Base-by-base conservation (phyloP, 352 stramenopile genomes). In the Phytophthora cryptogea region DNA sequence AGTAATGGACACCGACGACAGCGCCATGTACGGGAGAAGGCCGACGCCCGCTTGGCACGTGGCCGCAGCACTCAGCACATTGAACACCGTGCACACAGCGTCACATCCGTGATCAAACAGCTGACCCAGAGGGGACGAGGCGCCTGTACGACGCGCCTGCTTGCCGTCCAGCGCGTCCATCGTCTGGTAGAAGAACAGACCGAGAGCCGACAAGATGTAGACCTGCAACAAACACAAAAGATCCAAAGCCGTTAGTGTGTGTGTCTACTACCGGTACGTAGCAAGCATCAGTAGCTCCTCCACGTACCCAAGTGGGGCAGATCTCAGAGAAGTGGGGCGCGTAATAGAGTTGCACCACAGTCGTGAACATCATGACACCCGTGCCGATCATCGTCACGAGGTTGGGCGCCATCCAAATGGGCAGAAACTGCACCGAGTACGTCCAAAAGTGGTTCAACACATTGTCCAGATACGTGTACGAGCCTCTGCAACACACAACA, bases 81-180 rank as follows among this genome's bases (percentile, higher is more conserved):
- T 95, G 30, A 95, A 83, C 16, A 92, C 59, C 31, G 86, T 89
- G 70, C 83, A 91, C 10, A 94, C 51, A n/a, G 86, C 86, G 50
- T 95, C 86, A 53, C 86, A 95, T 43, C 86, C 97, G 81, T 99
- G 98, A 76, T 99, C 98, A 69, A 99, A 99, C 36, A 99, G 77
- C 68, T 99, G 88, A 3, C 98, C 98, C 26, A 99, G 74, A 7
- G 98, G 95, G 37, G 94, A 98, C 8, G 86, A 97, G 13, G 84
- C 91, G 42, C 79, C 77, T 14, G 97, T 99, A 61, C 93, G 90
- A 13, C 97, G 88, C 33, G 97, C 97, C 76, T 99, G 97, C 79
- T 99, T 99, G 50, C 98, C 98, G 71, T 99, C 98, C 69, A 99
- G 96, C 41, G 98, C 98, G 67, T 99, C 98, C 17, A 99, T 76